These are phyloP conservation scores for Camillea tinctor DNA, from an alignment of 2,329 filamentous ascomycete genomes.

Conservation along the genomic window DNA sequence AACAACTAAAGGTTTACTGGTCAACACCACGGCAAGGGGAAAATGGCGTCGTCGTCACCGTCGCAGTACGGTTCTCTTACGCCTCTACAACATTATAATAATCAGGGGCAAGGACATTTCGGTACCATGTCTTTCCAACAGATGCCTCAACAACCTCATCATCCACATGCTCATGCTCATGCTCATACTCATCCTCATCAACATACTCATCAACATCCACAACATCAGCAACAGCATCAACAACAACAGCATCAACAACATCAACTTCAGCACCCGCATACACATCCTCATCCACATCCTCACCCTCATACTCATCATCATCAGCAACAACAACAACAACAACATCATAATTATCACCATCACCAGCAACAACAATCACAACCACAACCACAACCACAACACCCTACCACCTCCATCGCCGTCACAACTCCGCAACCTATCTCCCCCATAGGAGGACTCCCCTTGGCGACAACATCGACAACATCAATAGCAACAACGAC, in stretches of 20 bases:
- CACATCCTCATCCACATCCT: constrained; percentile 3
- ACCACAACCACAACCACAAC: background rate
- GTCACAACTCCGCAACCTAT: background rate
- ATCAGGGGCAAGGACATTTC: constrained; percentile 15
- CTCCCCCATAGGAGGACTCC: background rate
- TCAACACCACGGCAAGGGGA: background rate
- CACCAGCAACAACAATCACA: background rate
- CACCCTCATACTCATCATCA: constrained; percentile 2
- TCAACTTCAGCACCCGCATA: too few species aligned
- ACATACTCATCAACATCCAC: constrained; percentile 7
- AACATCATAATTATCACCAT: constrained; percentile 3
- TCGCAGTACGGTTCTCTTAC: constrained; percentile 21
- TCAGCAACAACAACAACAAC: constrained; percentile 9
- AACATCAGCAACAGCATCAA: constrained; percentile 4
- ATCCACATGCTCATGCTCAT: background rate
- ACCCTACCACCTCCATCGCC: background rate
- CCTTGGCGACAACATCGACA: background rate
- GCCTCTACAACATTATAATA: constrained; percentile 23
- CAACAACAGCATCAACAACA: constrained; percentile 3
- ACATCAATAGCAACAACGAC: too few species aligned
- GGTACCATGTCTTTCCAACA: constrained; percentile 1
- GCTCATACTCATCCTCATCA: constrained; percentile 3
- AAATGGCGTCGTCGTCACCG: constrained; percentile 23
- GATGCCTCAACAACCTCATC: background rate
- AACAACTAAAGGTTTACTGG: background rate